These are phyloP conservation scores for Starmera pachycereana DNA, from an alignment of 805 yeast genomes.

Conservation along the genomic window DNA sequence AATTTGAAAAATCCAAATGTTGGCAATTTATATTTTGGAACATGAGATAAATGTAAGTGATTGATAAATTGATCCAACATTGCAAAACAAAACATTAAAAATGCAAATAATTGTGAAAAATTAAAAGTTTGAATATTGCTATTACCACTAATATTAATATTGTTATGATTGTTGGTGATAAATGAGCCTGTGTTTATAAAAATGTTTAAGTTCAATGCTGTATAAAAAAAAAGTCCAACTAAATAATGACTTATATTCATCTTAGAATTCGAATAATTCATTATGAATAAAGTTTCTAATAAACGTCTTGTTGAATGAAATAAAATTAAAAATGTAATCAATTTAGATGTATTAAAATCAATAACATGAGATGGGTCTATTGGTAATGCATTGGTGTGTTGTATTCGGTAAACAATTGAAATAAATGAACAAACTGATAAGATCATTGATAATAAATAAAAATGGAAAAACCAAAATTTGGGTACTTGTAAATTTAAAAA, in stretches of 20 bases:
- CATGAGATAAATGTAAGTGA: constrained; percentile 15
- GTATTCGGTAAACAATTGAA: constrained; percentile 1
- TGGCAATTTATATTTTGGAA: constrained; percentile 38
- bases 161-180: constrained; percentile 2
- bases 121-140: constrained; percentile 2
- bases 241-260: constrained; percentile 61
- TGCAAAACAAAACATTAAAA: constrained; percentile 16
- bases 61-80: constrained; percentile 34
- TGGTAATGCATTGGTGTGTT: constrained; percentile 4
- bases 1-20: constrained; percentile 34
- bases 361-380: constrained; percentile 5
- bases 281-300: constrained; percentile 41
- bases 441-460: constrained; percentile 37
- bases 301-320: constrained; percentile 47
- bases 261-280: constrained; percentile 38
- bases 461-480: constrained; percentile 53
- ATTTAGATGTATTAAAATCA: constrained; percentile 13
- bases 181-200: constrained; percentile 16
- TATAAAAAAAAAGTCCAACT: constrained; percentile 53
- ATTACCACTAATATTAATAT: not conserved
- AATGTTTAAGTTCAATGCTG: constrained; percentile 32
- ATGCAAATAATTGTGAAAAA: constrained; percentile 3
- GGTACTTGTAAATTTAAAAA: constrained; percentile 39
- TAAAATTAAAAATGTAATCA: constrained; percentile 18
- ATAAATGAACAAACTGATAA: constrained; percentile 18